Evolutionary conservation across 2,329 filamentous ascomycete species (phyloP).

Genomic region (Chaetothyriales sp.): DNA sequence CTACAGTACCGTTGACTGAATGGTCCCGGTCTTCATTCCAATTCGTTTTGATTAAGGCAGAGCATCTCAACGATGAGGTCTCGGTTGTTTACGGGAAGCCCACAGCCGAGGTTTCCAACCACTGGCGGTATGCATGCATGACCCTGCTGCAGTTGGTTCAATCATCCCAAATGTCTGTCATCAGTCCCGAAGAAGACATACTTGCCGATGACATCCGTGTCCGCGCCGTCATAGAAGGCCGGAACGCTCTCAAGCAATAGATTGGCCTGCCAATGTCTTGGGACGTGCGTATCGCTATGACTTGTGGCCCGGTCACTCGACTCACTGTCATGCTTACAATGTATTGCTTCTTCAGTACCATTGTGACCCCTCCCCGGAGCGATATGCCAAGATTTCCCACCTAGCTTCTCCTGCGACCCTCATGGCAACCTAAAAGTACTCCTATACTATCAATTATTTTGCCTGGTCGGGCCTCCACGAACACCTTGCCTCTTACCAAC

Average conservation of each 20-base stretch:
- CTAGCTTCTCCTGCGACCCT: neutral
- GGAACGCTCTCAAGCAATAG: constrained; percentile 12
- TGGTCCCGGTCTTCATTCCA: no score
- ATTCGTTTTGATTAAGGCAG: no score
- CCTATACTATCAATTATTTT: constrained; percentile 6
- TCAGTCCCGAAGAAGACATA: neutral
- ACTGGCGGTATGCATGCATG: no score
- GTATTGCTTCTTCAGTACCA: constrained; percentile 2
- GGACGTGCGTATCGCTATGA: constrained; percentile 1
- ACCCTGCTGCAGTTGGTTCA: no score
- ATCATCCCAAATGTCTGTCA: neutral
- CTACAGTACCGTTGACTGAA: no score
- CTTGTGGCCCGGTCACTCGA: neutral
- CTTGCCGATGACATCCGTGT: constrained; percentile 12
- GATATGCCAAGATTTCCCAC: constrained; percentile 1
- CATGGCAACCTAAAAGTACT: neutral
- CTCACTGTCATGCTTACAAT: constrained; percentile 3
- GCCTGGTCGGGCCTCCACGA: constrained; percentile 4
- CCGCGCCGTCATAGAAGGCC: constrained; percentile 14
- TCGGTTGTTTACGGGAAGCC: no score
- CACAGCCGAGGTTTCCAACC: no score
- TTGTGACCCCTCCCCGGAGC: constrained; percentile 2
- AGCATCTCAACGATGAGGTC: no score
- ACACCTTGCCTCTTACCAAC: constrained; percentile 1
- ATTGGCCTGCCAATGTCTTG: constrained; percentile 5